Evolutionary conservation across 2,329 filamentous ascomycete species (phyloP), one percentile per base, ranked within the genome.

Genomic region (Lomentospora prolificans): DNA sequence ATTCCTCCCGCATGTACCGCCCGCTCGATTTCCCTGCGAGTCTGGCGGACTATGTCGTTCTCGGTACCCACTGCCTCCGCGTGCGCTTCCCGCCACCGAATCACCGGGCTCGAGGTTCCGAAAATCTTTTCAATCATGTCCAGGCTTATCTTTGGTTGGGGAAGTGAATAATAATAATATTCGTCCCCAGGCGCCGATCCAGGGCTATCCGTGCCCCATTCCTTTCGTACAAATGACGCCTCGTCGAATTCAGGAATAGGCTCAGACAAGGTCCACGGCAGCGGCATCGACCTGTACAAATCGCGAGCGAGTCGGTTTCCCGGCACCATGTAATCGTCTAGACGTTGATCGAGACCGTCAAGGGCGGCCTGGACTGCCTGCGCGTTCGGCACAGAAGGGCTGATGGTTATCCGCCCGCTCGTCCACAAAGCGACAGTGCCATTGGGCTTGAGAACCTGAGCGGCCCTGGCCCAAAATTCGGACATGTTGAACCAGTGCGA

Each of bases 401-500:
- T 64, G 3, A 68, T 57, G 9, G 58, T 57, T 19, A 67, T 59
- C 1, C 61, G 57, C 4, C 68, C 69, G 3, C 63, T 65, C 0
- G 66, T 66, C 77, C 77, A 82, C 1, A 83, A 56, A 0, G 77
- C 78, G 0, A 82, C 73, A 3, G 71, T 80, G 22, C 79, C 80
- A n/a, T 74, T 75, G 0, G 77, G 75, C 58, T 71, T 74, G 5
- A 83, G 65, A 1, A 76, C 65, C 10, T 66, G 65, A 0, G 73
- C 74, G 0, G 77, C 79, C 0, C 66, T 64, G 2, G 58, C 51
- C 72, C 76, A 82, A 66, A 82, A 82, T 0, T 56, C 55, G 0
- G 67, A 59, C 71, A 81, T 73, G 60, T 82, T 71, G 65, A 83
- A 81, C 80, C 80, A 83, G 63, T 83, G 80, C 0, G 77, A 76